Base-by-base conservation (phyloP, 2,329 filamentous ascomycete species). In the Niveomyces coronatus region DNA sequence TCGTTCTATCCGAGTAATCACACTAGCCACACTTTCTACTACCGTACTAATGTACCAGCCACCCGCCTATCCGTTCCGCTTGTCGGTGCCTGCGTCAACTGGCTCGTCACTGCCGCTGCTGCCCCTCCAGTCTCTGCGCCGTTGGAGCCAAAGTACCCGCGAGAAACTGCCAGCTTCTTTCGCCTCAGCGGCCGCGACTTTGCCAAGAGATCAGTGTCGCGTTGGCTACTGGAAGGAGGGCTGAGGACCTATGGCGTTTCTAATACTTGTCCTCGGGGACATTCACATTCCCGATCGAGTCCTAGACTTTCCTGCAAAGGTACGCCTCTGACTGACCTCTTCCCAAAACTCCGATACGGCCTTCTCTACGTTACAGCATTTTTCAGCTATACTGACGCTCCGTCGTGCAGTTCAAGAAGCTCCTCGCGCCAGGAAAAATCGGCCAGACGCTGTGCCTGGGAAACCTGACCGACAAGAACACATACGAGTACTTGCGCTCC, bases 201-300 rank as follows among this genome's bases (percentile, higher is more conserved):
- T 32, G 37, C 44, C 45, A 45, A 18, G 18, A 18, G 31, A 34
- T 24, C 31, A 8, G 14, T 28, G 30, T 34, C 24, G 22, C 17
- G 10, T 16, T n/a, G 31, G 31, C 36, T 33, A 24, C 39, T 20
- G 41, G 52, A 82, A 30, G 30, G 37, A 39, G 24, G 24, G 30
- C 18, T 7, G 24, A 13, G 26, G 27, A 33, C 77, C 70, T n/a
- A 86, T 89, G 68, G 85, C 86, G 47, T 85, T 89, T 64, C 73
- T 94, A 49, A 87, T 94, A 56, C 76, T 94, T 57, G 85, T 91
- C 56, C 85, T 94, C 51, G 86, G 86, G 60, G 87, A 94, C 67
- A 76, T 94, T 39, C 87, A 94, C 67, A 94, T 94, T 63, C 87
- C 87, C 52, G 87, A 94, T 63, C 74, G 87, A 58, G 87, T 86